Conservation (phyloP, 1,139 yeast species). For the Diutina scorzettiae region DNA sequence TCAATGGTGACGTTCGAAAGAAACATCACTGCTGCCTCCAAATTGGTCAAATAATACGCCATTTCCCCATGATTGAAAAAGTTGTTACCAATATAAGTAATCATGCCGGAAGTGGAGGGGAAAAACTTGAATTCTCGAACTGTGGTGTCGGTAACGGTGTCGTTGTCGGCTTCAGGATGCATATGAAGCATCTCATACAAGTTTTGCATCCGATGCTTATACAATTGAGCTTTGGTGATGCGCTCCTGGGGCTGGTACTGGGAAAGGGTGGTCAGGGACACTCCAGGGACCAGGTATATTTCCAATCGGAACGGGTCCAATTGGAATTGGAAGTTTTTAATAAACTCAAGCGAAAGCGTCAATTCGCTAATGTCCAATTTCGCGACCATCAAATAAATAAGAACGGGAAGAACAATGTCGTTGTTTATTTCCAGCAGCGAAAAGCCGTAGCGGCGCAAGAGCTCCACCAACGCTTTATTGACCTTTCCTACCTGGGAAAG, state of each 20-base stretch:
- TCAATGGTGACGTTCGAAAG: constrained; percentile 25
- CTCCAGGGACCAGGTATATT: constrained; percentile 9
- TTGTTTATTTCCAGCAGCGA: constrained; percentile 18
- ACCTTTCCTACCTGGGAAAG: background rate
- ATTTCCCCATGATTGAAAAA: constrained; percentile 29
- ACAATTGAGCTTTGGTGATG: background rate
- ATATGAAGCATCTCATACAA: constrained; percentile 25
- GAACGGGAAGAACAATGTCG: constrained; percentile 28
- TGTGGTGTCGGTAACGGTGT: constrained; percentile 7
- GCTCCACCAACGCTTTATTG: background rate
- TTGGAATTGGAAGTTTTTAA: constrained; percentile 24
- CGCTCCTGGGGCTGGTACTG: constrained; percentile 15
- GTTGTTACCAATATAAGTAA: constrained; percentile 17
- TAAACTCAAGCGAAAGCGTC: constrained; percentile 26
- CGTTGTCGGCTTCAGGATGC: constrained; percentile 9
- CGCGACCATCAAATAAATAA: constrained; percentile 20
- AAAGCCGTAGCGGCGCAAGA: constrained; percentile 12
- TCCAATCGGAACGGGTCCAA: constrained; percentile 23
- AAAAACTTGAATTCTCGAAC: constrained; percentile 10
- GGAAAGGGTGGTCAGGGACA: constrained; percentile 7
- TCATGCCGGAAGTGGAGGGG: constrained; percentile 20
- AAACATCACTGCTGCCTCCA: constrained; percentile 31
- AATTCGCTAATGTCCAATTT: constrained; percentile 14
- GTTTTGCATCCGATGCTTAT: constrained; percentile 9
- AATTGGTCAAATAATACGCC: constrained; percentile 29